Conservation (phyloP, 2,329 filamentous ascomycete genomes). For the Aspergillus versicolor region DNA sequence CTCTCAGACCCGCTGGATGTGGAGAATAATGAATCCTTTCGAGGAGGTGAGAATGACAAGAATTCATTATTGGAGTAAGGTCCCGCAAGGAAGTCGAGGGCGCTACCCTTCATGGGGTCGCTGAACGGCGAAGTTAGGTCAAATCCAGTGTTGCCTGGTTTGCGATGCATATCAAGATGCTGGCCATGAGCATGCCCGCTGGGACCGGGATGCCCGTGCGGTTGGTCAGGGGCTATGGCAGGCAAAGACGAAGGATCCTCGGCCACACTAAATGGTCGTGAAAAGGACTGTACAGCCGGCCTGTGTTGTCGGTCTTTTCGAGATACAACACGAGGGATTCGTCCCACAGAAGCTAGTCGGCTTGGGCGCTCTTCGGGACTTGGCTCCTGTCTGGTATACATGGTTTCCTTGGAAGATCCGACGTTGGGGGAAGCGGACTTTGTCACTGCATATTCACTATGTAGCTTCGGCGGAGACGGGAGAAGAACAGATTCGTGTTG, state of each 20-base stretch:
- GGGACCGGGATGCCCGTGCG: slow-evolving; percentile 24
- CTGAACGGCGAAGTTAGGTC: slow-evolving; percentile 35
- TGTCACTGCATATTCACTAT: slow-evolving; percentile 27
- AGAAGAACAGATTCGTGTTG: slow-evolving; percentile 40
- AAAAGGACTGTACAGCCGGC: slow-evolving; percentile 77
- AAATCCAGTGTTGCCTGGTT: slow-evolving; percentile 11
- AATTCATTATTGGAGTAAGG: slow-evolving; percentile 59
- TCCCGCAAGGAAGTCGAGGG: slow-evolving; percentile 35
- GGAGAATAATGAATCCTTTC: slow-evolving; percentile 69
- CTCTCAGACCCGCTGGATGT: slow-evolving; percentile 65
- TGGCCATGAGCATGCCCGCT: slow-evolving; percentile 11
- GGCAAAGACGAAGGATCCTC: slow-evolving; percentile 43
- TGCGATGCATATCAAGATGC: background rate
- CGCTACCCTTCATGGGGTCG: slow-evolving; percentile 30
- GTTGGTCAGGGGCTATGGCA: slow-evolving; percentile 25
- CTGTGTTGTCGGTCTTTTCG: slow-evolving; percentile 62
- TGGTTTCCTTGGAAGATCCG: slow-evolving; percentile 28
- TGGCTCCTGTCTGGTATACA: slow-evolving; percentile 15
- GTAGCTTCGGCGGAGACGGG: slow-evolving; percentile 42
- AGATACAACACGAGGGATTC: slow-evolving; percentile 79
- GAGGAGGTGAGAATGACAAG: slow-evolving; percentile 67
- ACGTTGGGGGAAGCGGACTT: slow-evolving; percentile 37
- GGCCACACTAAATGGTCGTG: slow-evolving; percentile 68
- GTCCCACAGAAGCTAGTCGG: slow-evolving; percentile 75
- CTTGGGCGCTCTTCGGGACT: slow-evolving; percentile 51